phyloP scores from a whole-genome alignment of 176 grass and related monocot genomes.

The Aegilops bicornis region DNA sequence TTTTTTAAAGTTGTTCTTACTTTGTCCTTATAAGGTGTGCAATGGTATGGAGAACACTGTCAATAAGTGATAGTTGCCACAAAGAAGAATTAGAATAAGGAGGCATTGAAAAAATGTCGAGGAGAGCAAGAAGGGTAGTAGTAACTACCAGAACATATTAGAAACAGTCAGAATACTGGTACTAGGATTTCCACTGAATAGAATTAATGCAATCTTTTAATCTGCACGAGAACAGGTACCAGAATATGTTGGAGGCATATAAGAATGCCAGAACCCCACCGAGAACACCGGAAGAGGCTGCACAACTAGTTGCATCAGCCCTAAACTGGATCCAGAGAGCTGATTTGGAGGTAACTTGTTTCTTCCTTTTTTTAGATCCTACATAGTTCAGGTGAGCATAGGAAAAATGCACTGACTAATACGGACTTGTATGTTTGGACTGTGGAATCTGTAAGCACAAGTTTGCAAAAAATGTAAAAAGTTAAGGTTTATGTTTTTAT shows the following conservation, averaged over 20 bases:
- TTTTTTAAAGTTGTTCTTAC: neutral
- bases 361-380: neutral
- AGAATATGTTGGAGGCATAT: conserved; percentile 49
- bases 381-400: neutral
- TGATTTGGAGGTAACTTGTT: conserved; percentile 34
- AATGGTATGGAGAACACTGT: neutral
- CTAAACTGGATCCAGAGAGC: conserved; percentile 32
- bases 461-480: neutral
- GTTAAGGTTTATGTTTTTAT: neutral
- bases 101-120: neutral
- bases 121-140: neutral
- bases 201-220: neutral
- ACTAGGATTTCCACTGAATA: neutral
- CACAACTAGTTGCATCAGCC: conserved; percentile 34
- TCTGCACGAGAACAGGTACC: conserved; percentile 38
- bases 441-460: neutral
- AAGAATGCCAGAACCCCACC: conserved; percentile 31
- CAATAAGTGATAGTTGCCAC: neutral
- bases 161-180: neutral
- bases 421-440: neutral
- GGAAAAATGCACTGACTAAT: neutral
- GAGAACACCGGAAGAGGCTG: conserved; percentile 42
- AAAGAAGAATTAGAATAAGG: neutral
- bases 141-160: neutral
- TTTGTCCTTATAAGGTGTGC: neutral